Conservation (phyloP, 164 flowering plant genomes). For the Buxus sempervirens region DNA sequence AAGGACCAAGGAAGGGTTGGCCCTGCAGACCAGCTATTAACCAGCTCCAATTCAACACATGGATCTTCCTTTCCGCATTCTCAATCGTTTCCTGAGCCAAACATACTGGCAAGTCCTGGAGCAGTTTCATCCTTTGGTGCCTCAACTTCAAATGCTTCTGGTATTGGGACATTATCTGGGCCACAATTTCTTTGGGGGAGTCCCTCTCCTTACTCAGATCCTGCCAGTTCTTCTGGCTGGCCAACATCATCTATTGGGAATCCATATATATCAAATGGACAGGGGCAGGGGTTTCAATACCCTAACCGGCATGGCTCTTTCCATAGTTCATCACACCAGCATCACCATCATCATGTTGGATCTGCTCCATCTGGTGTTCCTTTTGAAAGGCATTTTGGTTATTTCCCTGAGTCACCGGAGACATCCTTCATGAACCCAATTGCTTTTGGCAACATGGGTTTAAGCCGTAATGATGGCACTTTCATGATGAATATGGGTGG, state of each 20-base stretch:
- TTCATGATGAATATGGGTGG: conserved; percentile 52
- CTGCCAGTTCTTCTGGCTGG: conserved; percentile 53
- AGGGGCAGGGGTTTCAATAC: conserved; percentile 47
- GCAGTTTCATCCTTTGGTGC: conserved; percentile 48
- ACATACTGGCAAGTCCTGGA: conserved; percentile 44
- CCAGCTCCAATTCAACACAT: conserved; percentile 30
- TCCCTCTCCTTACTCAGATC: conserved; percentile 54
- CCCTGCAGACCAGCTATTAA: conserved; percentile 40
- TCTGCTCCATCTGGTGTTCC: conserved; percentile 92
- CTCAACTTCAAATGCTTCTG: conserved; percentile 54
- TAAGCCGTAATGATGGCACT: conserved; percentile 46
- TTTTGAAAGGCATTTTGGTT: conserved; percentile 65
- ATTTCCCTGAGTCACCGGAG: conserved; percentile 65
- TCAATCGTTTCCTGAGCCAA: conserved; percentile 65
- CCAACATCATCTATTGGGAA: conserved; percentile 39
- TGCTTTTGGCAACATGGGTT: conserved; percentile 49
- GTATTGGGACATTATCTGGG: conserved; percentile 67
- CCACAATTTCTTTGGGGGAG: conserved; percentile 97
- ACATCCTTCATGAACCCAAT: conserved; percentile 45
- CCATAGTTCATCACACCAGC: conserved; percentile 37
- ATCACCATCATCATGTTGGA: conserved; percentile 70
- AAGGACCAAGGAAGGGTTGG: conserved; percentile 54
- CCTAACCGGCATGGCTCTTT: conserved; percentile 41
- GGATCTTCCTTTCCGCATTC: conserved; percentile 47
- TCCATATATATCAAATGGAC: conserved; percentile 52